Percentiles rank a stretch among this genome's conserved stretches.
These are phyloP conservation scores for Ramaria rubella DNA, from an alignment of 768 basidiomycete genomes.

Conservation along the genomic window DNA sequence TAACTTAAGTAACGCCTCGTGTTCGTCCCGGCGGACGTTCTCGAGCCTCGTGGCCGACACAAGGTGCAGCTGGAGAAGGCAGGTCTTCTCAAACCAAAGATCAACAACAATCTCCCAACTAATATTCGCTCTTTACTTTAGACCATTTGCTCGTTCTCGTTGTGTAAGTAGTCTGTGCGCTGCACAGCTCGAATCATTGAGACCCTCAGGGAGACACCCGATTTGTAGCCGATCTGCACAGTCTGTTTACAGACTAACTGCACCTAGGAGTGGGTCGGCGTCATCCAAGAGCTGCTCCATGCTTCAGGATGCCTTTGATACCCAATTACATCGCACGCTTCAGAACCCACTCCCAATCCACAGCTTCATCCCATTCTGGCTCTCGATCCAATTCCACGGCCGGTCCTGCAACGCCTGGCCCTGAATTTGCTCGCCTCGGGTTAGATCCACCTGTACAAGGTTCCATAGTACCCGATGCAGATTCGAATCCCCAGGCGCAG, in stretches of 20 bases:
- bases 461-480: neutral
- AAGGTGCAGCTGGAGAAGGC: neutral
- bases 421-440: neutral
- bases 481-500: neutral
- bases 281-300: neutral
- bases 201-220: too few species aligned
- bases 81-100: neutral
- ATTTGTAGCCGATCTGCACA: neutral
- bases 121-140: neutral
- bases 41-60: neutral
- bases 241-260: neutral
- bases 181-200: too few species aligned
- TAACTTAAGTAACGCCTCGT: neutral
- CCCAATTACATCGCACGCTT: constrained; percentile 9
- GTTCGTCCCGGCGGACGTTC: neutral
- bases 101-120: neutral
- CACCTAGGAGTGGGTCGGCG: neutral
- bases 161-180: too few species aligned
- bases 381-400: constrained; percentile 5
- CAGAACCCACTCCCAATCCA: constrained; percentile 11
- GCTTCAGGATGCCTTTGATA: constrained; percentile 7
- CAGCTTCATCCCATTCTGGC: neutral
- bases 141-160: neutral
- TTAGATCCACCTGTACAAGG: neutral
- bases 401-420: constrained; percentile 4